Conservation (phyloP, 306 rosid species). For the Geum urbanum region DNA sequence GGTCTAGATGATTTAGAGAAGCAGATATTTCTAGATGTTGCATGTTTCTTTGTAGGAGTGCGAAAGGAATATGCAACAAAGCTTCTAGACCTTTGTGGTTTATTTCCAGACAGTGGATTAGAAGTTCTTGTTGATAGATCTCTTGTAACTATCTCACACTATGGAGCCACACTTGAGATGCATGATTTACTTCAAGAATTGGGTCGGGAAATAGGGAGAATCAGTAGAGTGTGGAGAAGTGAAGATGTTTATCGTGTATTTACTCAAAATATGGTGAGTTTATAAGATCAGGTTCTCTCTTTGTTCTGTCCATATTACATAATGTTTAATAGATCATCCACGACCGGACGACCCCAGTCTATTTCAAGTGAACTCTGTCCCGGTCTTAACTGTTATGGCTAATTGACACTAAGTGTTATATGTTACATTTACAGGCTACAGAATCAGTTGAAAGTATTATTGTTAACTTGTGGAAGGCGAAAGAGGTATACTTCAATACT, state of each 20-base stretch:
- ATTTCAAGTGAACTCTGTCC: too few species aligned
- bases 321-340: too few species aligned
- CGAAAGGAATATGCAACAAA: constrained; percentile 15
- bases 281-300: too few species aligned
- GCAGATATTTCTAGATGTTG: not conserved
- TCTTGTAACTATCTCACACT: constrained; percentile 15
- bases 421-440: not conserved
- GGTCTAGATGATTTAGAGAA: not conserved
- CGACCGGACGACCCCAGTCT: too few species aligned
- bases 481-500: constrained; percentile 5
- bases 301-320: too few species aligned
- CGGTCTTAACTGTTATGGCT: too few species aligned
- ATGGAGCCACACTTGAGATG: constrained; percentile 8
- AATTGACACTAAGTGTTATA: too few species aligned
- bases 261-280: too few species aligned
- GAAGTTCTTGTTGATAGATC: too few species aligned
- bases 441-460: constrained; percentile 17
- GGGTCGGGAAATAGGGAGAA: too few species aligned
- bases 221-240: too few species aligned
- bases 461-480: not conserved
- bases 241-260: too few species aligned
- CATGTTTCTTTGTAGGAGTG: constrained; percentile 45
- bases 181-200: not conserved
- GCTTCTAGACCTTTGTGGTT: constrained; percentile 19
- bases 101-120: constrained; percentile 30